phyloP scores from a whole-genome alignment of 345 rosid genomes.

The Lepidium africanum region DNA sequence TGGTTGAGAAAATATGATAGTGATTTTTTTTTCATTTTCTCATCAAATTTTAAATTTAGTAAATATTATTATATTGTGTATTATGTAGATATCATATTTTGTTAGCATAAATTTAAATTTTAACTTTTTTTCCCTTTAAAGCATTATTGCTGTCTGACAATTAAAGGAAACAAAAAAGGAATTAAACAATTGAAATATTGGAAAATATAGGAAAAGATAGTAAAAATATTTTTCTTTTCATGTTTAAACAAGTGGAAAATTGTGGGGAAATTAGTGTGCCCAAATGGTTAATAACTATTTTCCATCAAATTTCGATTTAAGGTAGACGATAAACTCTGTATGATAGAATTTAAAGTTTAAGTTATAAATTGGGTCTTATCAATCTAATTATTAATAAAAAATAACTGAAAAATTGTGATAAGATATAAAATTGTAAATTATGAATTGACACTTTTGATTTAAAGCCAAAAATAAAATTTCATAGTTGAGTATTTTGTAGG shows the following conservation, averaged over 20 bases:
- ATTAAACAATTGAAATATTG: neutral
- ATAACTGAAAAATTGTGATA: no score
- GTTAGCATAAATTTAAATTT: neutral
- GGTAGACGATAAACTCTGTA: no score
- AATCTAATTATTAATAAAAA: no score
- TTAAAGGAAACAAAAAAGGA: neutral
- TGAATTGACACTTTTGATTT: no score
- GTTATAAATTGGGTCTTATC: no score
- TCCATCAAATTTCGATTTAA: no score
- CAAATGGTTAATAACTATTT: no score
- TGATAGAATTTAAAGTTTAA: no score
- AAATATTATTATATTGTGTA: neutral
- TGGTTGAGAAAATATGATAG: conserved; percentile 18
- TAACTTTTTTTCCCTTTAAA: neutral
- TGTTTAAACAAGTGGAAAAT: neutral
- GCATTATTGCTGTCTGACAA: neutral
- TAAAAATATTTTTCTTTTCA: neutral
- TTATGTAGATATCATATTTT: neutral
- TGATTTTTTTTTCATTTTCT: neutral
- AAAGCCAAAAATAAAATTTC: no score
- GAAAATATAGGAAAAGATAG: neutral
- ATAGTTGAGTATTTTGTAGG: no score
- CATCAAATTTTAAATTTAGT: neutral
- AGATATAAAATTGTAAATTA: no score
- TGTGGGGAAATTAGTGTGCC: no score